Evolutionary conservation across 2,329 filamentous ascomycete genomes (phyloP), one percentile per base, ranked within the genome.

Genomic region (Blastomyces silverae): DNA sequence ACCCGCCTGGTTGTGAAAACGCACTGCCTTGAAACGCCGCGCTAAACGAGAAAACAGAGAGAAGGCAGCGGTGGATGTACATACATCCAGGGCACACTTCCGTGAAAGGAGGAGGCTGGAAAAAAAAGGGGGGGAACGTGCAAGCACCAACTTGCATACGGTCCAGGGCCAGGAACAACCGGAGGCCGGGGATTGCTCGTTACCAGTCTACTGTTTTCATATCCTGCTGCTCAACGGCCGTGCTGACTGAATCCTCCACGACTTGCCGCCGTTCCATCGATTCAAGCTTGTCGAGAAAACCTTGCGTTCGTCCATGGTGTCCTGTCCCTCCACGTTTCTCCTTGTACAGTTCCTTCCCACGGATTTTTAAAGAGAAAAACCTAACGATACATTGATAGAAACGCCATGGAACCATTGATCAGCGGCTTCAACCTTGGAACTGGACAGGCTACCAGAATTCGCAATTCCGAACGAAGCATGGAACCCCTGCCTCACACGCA

Each of bases 351-450:
- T 7, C 34, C 8, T 60, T n/a, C 31, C 42, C 39, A 17, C 13
- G n/a, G 13, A 46, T 22, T 22, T 28, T 15, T 10, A 37, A 39
- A 5, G 48, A 13, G 25, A 59, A 59, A 4, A 7, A 6, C 34
- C 34, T 37, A 37, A 37, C 34, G 57, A n/a, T 59, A 39, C 25
- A 37, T 61, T 34, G 44, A 61, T 50, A 39, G 39, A 61, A 61
- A 61, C 58, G 58, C 42, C 58, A 61, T 48, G 31, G 58, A 61
- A 50, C 44, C 25, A 34, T 60, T 46, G 42, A 61, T 50, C 42
- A 61, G 44, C 58, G 25, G 8, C 28, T 37, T 17, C 58, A 34
- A 61, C 58, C 42, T 61, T 48, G 58, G 58, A 22, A 34, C 42
- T 61, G 44, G 58, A 44, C 22, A 48, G 31, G 25, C 58, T 34